Evolutionary conservation across 176 grass and related monocot species (phyloP).

Genomic region (Stipa capillata): DNA sequence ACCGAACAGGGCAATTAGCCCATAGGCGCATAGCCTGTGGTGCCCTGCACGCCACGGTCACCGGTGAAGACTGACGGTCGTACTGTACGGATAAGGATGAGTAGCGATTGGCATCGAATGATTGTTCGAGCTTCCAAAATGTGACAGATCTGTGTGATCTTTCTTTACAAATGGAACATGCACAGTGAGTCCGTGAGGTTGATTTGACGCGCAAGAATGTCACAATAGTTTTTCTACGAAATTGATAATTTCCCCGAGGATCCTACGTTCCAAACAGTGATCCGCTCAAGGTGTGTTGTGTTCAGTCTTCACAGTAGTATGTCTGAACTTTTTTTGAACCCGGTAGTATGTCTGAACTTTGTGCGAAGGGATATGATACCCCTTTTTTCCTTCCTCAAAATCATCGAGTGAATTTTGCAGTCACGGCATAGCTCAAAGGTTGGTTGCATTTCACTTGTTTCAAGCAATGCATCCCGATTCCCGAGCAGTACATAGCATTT

Average conservation of each 20-base stretch:
- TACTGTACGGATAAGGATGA: slow-evolving; percentile 4
- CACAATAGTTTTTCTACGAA: background rate
- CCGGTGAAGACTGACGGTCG: background rate
- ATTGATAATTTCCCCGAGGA: background rate
- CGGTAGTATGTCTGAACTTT: too few relatives aligned
- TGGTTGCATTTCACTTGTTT: background rate
- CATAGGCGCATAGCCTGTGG: background rate
- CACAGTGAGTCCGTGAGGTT: background rate
- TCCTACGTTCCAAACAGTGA: background rate
- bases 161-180: background rate
- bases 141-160: background rate
- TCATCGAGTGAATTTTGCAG: background rate
- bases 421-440: background rate
- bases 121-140: background rate
- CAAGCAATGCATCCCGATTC: background rate
- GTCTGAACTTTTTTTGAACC: too few relatives aligned
- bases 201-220: background rate
- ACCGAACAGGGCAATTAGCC: background rate
- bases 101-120: background rate
- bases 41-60: background rate
- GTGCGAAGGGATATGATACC: too few relatives aligned
- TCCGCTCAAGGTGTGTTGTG: background rate
- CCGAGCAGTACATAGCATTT: background rate
- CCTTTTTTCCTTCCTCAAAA: too few relatives aligned
- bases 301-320: too few relatives aligned